Evolutionary conservation across 768 basidiomycete genomes (phyloP).

Genomic region (Podaxis sp.): DNA sequence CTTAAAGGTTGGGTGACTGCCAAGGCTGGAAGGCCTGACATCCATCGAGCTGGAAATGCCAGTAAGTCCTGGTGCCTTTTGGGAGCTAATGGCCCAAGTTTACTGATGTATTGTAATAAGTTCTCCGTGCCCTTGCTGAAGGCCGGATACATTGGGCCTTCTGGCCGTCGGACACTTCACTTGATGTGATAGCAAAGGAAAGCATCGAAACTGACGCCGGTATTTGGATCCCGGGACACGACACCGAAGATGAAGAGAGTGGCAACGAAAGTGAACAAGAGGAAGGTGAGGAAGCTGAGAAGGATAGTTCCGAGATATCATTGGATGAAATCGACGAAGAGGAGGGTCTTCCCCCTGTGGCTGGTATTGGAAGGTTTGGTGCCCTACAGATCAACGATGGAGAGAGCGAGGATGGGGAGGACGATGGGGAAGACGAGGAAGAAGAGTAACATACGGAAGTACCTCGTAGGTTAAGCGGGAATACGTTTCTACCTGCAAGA

Average conservation of each 20-base stretch:
- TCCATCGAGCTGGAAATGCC: conserved; percentile 86
- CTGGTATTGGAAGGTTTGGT: conserved; percentile 38
- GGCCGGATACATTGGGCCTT: conserved; percentile 83
- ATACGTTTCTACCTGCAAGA: neutral
- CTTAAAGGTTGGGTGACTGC: conserved; percentile 87
- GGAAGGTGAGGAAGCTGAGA: conserved; percentile 28
- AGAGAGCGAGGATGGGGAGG: conserved; percentile 22
- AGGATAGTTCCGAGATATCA: conserved; percentile 15
- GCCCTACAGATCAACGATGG: conserved; percentile 35
- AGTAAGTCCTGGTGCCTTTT: conserved; percentile 49
- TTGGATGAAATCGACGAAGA: too few species aligned
- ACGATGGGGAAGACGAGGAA: conserved; percentile 22
- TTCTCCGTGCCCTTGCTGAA: conserved; percentile 82
- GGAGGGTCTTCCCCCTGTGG: neutral
- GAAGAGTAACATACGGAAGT: conserved; percentile 9
- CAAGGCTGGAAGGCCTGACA: conserved; percentile 86
- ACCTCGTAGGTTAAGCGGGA: neutral
- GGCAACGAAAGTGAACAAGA: conserved; percentile 24
- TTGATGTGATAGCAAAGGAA: conserved; percentile 25
- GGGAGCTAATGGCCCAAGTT: neutral
- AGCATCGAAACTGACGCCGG: conserved; percentile 38
- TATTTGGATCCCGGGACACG: conserved; percentile 54
- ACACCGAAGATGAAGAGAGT: conserved; percentile 23
- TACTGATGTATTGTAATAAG: conserved; percentile 35
- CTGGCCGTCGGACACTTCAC: conserved; percentile 62